Conservation (phyloP, 2,329 filamentous ascomycete genomes). For the Colletotrichum aenigma region DNA sequence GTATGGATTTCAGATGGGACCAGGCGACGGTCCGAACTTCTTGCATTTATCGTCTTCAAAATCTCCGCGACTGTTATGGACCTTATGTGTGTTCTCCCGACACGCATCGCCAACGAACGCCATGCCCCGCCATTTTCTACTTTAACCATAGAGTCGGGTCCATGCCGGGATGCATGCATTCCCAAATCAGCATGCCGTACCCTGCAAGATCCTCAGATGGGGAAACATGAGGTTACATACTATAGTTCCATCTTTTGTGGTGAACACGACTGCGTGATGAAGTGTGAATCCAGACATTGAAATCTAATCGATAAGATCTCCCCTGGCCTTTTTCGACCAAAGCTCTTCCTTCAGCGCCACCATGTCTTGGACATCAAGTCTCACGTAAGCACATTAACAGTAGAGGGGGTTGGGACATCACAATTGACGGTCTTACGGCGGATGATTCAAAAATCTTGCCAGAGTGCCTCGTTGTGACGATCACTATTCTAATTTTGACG, state of each 20-base stretch:
- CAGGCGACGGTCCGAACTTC: neutral
- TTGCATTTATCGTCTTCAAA: neutral
- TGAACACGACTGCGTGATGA: neutral
- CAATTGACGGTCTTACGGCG: too few species aligned
- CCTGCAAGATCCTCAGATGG: neutral
- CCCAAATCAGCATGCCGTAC: neutral
- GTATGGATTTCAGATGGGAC: neutral
- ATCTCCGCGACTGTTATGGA: neutral
- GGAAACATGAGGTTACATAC: neutral
- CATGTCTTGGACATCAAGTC: neutral
- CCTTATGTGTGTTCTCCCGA: rapidly evolving
- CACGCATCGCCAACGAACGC: neutral
- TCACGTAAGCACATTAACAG: neutral
- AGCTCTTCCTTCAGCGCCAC: too few species aligned
- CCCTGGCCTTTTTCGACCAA: neutral
- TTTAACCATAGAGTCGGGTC: neutral
- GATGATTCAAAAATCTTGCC: too few species aligned
- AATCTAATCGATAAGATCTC: neutral
- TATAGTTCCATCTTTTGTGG: neutral
- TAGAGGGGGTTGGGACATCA: neutral
- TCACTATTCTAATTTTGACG: neutral
- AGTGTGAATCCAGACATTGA: too few species aligned
- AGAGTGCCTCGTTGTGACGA: neutral
- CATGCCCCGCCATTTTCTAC: neutral
- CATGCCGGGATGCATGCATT: neutral